A percentile compares a stretch with the other conserved stretches of the same genome.
phyloP scores from a whole-genome alignment of 192 early-diverging fungal species.

The Mortierella claussenii region DNA sequence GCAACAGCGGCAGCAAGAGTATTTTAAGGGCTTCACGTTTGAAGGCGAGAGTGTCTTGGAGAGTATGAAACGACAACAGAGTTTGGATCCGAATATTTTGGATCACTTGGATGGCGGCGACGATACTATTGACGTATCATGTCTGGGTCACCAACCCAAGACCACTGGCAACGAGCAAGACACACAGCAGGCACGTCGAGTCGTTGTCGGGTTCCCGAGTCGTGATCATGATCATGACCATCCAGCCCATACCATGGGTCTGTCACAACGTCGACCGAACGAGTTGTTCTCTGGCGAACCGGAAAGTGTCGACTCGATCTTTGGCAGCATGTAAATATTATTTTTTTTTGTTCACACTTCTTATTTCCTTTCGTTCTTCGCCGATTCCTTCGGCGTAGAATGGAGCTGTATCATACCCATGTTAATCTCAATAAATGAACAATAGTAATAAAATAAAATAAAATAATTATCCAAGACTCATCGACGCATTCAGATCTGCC shows the following conservation, averaged over 20 bases:
- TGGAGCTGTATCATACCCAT: neutral
- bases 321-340: slow-evolving; percentile 51
- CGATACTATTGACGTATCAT: too few relatives aligned
- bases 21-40: slow-evolving; percentile 75
- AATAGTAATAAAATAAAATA: neutral
- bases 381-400: too few relatives aligned
- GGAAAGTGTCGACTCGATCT: slow-evolving; percentile 46
- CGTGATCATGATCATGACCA: too few relatives aligned
- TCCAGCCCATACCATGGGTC: neutral
- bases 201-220: too few relatives aligned
- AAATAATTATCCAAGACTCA: neutral
- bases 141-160: neutral
- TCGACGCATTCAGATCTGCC: too few relatives aligned
- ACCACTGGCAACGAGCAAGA: neutral
- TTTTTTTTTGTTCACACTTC: neutral
- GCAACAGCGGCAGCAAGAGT: slow-evolving; percentile 47
- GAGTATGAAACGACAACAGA: slow-evolving; percentile 38
- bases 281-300: slow-evolving; percentile 40
- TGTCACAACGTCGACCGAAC: neutral
- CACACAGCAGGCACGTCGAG: too few relatives aligned
- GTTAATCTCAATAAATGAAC: neutral
- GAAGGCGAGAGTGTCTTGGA: slow-evolving; percentile 52
- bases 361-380: neutral
- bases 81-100: slow-evolving; percentile 14
- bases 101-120: too few relatives aligned